A percentile compares a stretch with the other conserved stretches of the same genome.
Evolutionary conservation across 2,329 filamentous ascomycete genomes (phyloP).

Genomic region (Ceratocystis colombiana): DNA sequence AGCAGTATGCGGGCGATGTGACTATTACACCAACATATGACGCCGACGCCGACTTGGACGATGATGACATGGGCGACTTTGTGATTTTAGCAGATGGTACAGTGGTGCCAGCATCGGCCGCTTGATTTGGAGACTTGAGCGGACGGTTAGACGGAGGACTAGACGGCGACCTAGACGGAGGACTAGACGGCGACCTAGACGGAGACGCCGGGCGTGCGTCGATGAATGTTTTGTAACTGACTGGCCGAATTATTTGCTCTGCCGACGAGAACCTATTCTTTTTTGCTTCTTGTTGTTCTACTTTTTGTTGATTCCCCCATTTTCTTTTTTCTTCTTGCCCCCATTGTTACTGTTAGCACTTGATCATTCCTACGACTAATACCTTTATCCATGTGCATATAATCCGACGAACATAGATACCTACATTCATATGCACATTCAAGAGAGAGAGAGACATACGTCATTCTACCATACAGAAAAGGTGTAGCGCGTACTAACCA

Average conservation of each 20-base stretch:
- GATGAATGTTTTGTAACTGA: background rate
- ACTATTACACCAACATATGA: constrained; percentile 16
- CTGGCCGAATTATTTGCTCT: background rate
- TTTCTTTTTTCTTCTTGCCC: background rate
- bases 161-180: too few relatives aligned
- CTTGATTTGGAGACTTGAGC: background rate
- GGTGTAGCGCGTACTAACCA: too few relatives aligned
- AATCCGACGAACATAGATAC: constrained; percentile 9
- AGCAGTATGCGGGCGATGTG: constrained; percentile 17
- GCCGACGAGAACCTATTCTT: background rate
- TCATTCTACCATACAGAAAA: too few relatives aligned
- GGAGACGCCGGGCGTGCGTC: too few relatives aligned
- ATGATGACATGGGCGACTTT: constrained; percentile 25
- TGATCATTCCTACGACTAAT: constrained; percentile 12
- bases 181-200: too few relatives aligned
- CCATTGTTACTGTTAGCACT: constrained; percentile 3
- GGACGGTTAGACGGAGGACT: too few relatives aligned
- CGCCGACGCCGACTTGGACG: constrained; percentile 14
- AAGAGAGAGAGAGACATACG: too few relatives aligned
- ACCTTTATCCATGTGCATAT: constrained; percentile 8
- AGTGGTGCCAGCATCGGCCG: constrained; percentile 18
- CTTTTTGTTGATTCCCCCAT: background rate
- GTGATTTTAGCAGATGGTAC: constrained; percentile 25
- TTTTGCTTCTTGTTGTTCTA: background rate
- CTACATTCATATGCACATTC: background rate